Percentiles rank a stretch among this genome's conserved stretches.
phyloP scores from a whole-genome alignment of 1,139 yeast species.

The Yamadazyma atlantica region DNA sequence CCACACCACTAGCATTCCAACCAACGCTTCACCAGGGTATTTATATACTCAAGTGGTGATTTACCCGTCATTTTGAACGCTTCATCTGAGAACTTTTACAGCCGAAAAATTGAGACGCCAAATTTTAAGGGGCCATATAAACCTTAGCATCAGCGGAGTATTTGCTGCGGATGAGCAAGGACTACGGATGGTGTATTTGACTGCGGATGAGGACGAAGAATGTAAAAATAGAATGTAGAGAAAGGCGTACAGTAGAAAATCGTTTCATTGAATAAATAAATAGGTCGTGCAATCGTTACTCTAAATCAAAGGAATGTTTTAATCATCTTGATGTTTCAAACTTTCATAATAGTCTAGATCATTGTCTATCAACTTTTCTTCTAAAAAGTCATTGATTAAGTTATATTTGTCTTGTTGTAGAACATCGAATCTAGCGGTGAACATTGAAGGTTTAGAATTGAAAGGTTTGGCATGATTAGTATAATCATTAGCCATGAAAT shows the following conservation, averaged over 20 bases:
- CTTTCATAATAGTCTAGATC: conserved; percentile 33
- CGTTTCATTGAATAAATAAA: conserved; percentile 3
- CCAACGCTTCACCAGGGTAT: neutral
- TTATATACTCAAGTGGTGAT: too few species aligned
- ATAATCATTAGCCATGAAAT: conserved; percentile 2
- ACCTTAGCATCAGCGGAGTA: neutral
- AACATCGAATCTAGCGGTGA: conserved; percentile 20
- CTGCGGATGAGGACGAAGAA: too few species aligned
- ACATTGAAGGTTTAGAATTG: conserved; percentile 4
- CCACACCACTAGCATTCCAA: too few species aligned
- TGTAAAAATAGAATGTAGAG: too few species aligned
- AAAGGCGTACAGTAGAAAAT: too few species aligned
- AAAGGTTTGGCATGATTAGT: neutral
- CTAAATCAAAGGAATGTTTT: neutral
- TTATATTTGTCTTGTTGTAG: conserved; percentile 41
- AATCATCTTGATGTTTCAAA: conserved; percentile 11
- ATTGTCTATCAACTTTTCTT: conserved; percentile 39
- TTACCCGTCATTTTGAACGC: too few species aligned
- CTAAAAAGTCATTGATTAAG: conserved; percentile 41
- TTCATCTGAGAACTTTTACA: too few species aligned
- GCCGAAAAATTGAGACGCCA: too few species aligned
- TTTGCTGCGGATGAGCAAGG: too few species aligned
- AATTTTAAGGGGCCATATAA: too few species aligned
- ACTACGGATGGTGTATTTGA: too few species aligned
- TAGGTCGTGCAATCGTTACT: conserved; percentile 3